Evolutionary conservation across 257 asterid genomes (phyloP).

Genomic region (Ilex asprella): DNA sequence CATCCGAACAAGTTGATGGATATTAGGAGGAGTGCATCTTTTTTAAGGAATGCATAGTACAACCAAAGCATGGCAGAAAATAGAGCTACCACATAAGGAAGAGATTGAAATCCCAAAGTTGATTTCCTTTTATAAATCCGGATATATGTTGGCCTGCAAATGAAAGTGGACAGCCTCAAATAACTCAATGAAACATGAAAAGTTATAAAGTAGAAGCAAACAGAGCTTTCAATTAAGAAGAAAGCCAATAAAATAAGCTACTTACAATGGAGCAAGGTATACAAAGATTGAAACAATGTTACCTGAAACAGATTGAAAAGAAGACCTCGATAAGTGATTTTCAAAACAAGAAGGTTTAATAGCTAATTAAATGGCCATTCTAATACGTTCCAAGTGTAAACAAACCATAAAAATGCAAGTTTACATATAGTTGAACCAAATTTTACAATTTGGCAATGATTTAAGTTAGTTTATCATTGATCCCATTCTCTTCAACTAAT

Average conservation of each 20-base stretch:
- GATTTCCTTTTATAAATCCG: conserved; percentile 58
- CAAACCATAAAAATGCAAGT: too few relatives aligned
- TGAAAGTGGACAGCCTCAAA: neutral
- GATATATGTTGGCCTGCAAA: conserved; percentile 52
- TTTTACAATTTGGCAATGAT: too few relatives aligned
- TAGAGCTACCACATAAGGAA: conserved; percentile 61
- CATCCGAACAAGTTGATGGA: conserved; percentile 67
- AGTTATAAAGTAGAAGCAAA: neutral
- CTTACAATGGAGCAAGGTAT: conserved; percentile 81
- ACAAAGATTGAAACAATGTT: conserved; percentile 63
- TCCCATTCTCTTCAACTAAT: too few relatives aligned
- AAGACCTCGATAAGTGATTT: neutral
- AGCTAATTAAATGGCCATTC: too few relatives aligned
- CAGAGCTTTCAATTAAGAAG: neutral
- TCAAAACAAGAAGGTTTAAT: too few relatives aligned
- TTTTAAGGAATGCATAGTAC: conserved; percentile 62
- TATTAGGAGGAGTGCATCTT: conserved; percentile 38
- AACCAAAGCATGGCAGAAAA: conserved; percentile 74
- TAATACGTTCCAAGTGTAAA: too few relatives aligned
- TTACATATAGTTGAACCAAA: too few relatives aligned
- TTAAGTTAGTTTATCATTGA: too few relatives aligned
- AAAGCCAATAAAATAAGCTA: neutral
- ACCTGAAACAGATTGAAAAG: conserved; percentile 36
- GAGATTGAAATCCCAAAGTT: conserved; percentile 58
- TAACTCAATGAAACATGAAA: too few relatives aligned